Conservation (phyloP, 2,329 filamentous ascomycete genomes). For the Akanthomyces dipterigenus region DNA sequence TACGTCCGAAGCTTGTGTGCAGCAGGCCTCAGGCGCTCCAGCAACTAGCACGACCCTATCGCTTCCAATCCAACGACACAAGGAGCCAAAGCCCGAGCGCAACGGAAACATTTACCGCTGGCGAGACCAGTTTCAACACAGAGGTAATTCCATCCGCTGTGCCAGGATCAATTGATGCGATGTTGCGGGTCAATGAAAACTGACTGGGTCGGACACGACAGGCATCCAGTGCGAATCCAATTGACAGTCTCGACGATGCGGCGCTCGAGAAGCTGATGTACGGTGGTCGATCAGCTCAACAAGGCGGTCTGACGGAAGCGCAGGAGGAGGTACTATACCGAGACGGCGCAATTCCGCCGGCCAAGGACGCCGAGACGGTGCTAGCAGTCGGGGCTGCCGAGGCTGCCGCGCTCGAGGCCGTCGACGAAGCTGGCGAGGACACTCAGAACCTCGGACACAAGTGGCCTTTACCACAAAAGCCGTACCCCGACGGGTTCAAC, state of each 20-base stretch:
- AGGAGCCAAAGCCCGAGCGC: slow-evolving; percentile 20
- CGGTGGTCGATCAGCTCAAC: slow-evolving; percentile 25
- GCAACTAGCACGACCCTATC: slow-evolving; percentile 4
- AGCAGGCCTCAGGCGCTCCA: background rate
- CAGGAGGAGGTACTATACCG: slow-evolving; percentile 39
- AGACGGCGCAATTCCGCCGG: slow-evolving; percentile 33
- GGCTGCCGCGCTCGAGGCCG: slow-evolving; percentile 8
- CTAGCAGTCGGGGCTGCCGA: slow-evolving; percentile 19
- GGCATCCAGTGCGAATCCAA: slow-evolving; percentile 13
- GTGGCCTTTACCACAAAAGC: slow-evolving; percentile 64
- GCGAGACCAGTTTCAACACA: background rate
- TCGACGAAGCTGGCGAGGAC: background rate
- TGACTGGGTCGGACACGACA: slow-evolving; percentile 12
- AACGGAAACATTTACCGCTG: slow-evolving; percentile 13
- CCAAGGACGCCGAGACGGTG: slow-evolving; percentile 26
- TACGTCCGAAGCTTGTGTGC: background rate
- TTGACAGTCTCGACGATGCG: slow-evolving; percentile 27
- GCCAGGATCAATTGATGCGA: background rate
- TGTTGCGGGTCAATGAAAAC: slow-evolving; percentile 2
- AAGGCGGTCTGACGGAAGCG: slow-evolving; percentile 32
- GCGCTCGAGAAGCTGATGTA: slow-evolving; percentile 30
- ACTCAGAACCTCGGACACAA: slow-evolving; percentile 56
- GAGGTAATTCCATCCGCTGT: background rate
- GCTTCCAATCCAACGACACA: slow-evolving; percentile 28
- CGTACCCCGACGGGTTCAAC: slow-evolving; percentile 55